Evolutionary conservation across 441 rosid species (phyloP).

Genomic region (Bruguiera hainesii): DNA sequence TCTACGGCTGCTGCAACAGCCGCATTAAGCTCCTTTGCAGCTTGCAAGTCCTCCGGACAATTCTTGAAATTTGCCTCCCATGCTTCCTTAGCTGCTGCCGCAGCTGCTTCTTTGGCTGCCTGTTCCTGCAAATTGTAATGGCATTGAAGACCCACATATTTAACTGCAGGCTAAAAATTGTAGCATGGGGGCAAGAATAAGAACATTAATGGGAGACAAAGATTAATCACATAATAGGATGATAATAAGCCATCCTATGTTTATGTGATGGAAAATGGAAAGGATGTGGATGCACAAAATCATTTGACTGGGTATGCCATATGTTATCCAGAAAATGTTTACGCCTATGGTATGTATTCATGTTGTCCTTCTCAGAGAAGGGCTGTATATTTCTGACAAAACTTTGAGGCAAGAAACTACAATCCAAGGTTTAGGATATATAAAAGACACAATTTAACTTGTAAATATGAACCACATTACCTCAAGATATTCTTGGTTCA

Average conservation of each 20-base stretch:
- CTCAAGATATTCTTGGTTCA: constrained; percentile 86
- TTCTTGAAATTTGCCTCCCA: constrained; percentile 47
- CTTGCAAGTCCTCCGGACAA: constrained; percentile 52
- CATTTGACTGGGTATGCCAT: too few relatives aligned
- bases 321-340: too few relatives aligned
- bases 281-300: too few relatives aligned
- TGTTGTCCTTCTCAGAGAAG: background rate
- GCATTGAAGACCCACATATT: background rate
- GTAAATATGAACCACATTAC: constrained; percentile 31
- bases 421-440: background rate
- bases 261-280: too few relatives aligned
- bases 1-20: constrained; percentile 52
- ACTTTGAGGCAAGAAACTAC: constrained; percentile 11
- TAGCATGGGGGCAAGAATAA: background rate
- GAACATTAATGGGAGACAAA: too few relatives aligned
- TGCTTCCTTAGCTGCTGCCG: constrained; percentile 57
- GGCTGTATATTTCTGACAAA: background rate
- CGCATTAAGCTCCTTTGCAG: constrained; percentile 68
- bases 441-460: background rate
- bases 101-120: constrained; percentile 80
- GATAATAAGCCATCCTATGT: too few relatives aligned
- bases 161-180: background rate
- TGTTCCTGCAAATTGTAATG: constrained; percentile 60
- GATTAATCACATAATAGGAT: too few relatives aligned
- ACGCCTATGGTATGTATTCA: too few relatives aligned